A percentile compares a stretch with the other conserved stretches of the same genome.
Conservation (phyloP, 2,329 filamentous ascomycete genomes). For the Penicillium digitatum region DNA sequence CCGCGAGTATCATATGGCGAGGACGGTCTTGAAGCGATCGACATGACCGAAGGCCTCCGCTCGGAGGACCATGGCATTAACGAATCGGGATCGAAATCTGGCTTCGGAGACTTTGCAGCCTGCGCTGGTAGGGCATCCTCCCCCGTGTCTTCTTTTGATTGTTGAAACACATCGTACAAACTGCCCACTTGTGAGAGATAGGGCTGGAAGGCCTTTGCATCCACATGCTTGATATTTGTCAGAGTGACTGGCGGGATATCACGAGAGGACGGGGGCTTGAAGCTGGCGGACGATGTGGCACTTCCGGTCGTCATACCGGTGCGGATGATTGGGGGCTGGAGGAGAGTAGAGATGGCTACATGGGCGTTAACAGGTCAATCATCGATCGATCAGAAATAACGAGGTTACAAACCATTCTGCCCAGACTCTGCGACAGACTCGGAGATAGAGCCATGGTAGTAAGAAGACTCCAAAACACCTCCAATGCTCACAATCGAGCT, state of each 20-base stretch:
- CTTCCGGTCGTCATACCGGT: slow-evolving; percentile 81
- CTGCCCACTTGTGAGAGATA: slow-evolving; percentile 83
- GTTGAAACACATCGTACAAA: slow-evolving; percentile 82
- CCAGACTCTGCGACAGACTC: slow-evolving; percentile 76
- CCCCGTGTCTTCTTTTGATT: slow-evolving; percentile 73
- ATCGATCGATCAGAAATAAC: background rate
- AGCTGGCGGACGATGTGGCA: slow-evolving; percentile 62
- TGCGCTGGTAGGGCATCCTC: slow-evolving; percentile 51
- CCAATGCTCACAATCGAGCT: slow-evolving; percentile 87
- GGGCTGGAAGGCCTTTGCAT: slow-evolving; percentile 71
- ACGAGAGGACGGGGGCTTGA: slow-evolving; percentile 76
- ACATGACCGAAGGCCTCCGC: slow-evolving; percentile 41
- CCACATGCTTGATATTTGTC: slow-evolving; percentile 80
- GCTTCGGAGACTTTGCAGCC: slow-evolving; percentile 44
- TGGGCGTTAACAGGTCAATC: slow-evolving; percentile 13
- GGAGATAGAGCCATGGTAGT: slow-evolving; percentile 56
- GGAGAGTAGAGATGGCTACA: slow-evolving; percentile 82
- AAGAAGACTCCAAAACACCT: slow-evolving; percentile 69
- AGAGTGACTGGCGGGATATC: slow-evolving; percentile 93
- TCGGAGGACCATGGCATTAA: slow-evolving; percentile 46
- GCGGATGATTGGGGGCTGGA: slow-evolving; percentile 83
- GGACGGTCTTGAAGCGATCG: slow-evolving; percentile 41
- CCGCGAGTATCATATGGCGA: slow-evolving; percentile 50
- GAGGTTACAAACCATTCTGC: slow-evolving; percentile 64
- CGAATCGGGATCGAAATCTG: slow-evolving; percentile 48